A percentile compares a stretch with the other conserved stretches of the same genome.
Evolutionary conservation across 495 filamentous ascomycete genomes (phyloP).

Genomic region (Tuber microsphaerosporum): DNA sequence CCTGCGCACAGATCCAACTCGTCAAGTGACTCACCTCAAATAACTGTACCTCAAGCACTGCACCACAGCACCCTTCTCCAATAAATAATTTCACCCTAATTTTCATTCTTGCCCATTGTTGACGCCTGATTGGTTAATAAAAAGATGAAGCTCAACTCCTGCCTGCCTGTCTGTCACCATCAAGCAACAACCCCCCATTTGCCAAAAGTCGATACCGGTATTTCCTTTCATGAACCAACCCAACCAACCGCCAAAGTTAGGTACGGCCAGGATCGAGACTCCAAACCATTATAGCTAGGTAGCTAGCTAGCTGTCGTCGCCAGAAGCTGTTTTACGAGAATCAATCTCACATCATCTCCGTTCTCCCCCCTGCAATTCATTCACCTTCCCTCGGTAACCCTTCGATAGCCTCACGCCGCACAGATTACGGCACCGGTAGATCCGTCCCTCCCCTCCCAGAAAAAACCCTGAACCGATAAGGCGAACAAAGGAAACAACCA

Average conservation of each 20-base stretch:
- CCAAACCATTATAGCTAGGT: no score
- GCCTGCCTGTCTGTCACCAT: not conserved
- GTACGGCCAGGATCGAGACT: no score
- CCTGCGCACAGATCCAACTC: not conserved
- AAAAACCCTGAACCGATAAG: not conserved
- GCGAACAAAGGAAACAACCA: not conserved
- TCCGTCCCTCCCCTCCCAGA: not conserved
- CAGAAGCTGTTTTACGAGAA: no score
- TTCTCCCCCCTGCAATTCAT: no score
- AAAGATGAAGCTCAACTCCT: not conserved
- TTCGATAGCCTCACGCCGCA: not conserved
- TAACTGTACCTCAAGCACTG: no score
- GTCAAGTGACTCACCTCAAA: not conserved
- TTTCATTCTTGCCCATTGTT: not conserved
- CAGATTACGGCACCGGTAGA: not conserved
- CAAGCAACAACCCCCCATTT: not conserved
- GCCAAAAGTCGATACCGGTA: no score
- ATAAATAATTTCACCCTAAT: not conserved
- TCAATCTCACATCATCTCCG: no score
- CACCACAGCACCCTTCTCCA: not conserved
- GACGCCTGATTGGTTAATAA: not conserved
- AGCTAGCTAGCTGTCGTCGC: no score
- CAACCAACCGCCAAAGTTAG: no score
- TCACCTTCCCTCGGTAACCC: no score
- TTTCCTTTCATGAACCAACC: no score